These are phyloP conservation scores for Iodosphaeria phyllophila DNA, from an alignment of 2,329 filamentous ascomycete genomes.

Conservation along the genomic window DNA sequence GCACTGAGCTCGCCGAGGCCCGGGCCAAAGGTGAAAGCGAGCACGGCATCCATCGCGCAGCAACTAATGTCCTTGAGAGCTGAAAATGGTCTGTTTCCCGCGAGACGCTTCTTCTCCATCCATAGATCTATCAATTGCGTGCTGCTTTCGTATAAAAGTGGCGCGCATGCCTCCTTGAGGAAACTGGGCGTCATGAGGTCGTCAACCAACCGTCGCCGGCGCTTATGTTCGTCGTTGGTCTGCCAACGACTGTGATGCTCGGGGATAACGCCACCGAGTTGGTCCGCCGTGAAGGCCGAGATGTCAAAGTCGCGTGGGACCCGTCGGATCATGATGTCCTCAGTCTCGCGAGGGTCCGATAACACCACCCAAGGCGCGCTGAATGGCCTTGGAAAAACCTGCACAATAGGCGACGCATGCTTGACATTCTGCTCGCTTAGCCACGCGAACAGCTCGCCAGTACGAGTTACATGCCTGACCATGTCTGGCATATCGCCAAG, in stretches of 20 bases:
- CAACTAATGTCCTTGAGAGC: slow-evolving; percentile 1
- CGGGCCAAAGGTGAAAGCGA: slow-evolving; percentile 1
- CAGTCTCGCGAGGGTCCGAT: slow-evolving; percentile 4
- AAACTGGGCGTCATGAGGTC: slow-evolving; percentile 3
- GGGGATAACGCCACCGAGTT: slow-evolving; percentile 1
- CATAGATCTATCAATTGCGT: slow-evolving; percentile 1
- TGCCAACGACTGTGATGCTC: slow-evolving; percentile 2
- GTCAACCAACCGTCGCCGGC: slow-evolving; percentile 1
- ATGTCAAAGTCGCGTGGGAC: slow-evolving; percentile 4
- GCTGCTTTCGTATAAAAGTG: slow-evolving; percentile 1
- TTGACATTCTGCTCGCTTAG: slow-evolving; percentile 3
- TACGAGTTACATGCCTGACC: too few relatives aligned
- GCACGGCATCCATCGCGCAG: slow-evolving; percentile 2
- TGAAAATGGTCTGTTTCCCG: slow-evolving; percentile 1
- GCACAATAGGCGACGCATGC: slow-evolving; percentile 4
- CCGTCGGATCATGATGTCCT: slow-evolving; percentile 5
- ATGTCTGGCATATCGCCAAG: slow-evolving; percentile 5
- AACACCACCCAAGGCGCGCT: slow-evolving; percentile 3
- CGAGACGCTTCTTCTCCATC: slow-evolving; percentile 1
- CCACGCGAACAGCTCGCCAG: too few relatives aligned
- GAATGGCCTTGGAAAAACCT: slow-evolving; percentile 5
- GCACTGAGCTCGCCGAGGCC: slow-evolving; percentile 1
- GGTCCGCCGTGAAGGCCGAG: background rate
- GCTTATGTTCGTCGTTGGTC: background rate
- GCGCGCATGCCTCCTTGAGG: slow-evolving; percentile 2